phyloP scores from a whole-genome alignment of 805 yeast species.

The Martiniozyma abietophila region DNA sequence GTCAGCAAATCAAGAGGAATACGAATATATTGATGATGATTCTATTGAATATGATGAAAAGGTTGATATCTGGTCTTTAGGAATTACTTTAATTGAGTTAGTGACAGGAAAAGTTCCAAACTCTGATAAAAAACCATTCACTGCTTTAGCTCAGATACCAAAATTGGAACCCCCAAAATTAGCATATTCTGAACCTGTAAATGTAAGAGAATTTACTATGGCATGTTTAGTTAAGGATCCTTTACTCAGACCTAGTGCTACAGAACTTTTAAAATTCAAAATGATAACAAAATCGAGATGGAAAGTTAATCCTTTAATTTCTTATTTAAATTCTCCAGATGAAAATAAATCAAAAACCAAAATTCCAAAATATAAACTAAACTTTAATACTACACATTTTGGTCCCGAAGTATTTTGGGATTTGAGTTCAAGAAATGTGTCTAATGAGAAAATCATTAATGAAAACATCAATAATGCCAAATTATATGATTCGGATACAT shows the following conservation, averaged over 20 bases:
- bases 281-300: slow-evolving; percentile 36
- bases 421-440: slow-evolving; percentile 6
- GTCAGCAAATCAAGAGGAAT: too few species aligned
- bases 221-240: slow-evolving; percentile 66
- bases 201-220: slow-evolving; percentile 46
- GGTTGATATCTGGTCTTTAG: slow-evolving; percentile 94
- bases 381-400: slow-evolving; percentile 14
- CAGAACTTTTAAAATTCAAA: slow-evolving; percentile 40
- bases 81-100: slow-evolving; percentile 84
- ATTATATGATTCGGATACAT: too few species aligned
- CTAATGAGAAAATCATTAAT: background rate
- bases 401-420: slow-evolving; percentile 24
- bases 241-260: slow-evolving; percentile 50
- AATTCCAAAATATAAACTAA: slow-evolving; percentile 32
- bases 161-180: slow-evolving; percentile 52
- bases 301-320: slow-evolving; percentile 18
- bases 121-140: slow-evolving; percentile 64
- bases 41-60: slow-evolving; percentile 64
- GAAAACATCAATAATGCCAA: too few species aligned
- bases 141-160: slow-evolving; percentile 65
- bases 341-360: slow-evolving; percentile 17
- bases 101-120: slow-evolving; percentile 78
- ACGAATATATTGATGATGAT: slow-evolving; percentile 2
- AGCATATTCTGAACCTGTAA: slow-evolving; percentile 28
- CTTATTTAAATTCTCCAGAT: slow-evolving; percentile 4